Evolutionary conservation across 768 basidiomycete genomes (phyloP), one percentile per base, ranked within the genome.

Genomic region (Cyclocybe aegerita): DNA sequence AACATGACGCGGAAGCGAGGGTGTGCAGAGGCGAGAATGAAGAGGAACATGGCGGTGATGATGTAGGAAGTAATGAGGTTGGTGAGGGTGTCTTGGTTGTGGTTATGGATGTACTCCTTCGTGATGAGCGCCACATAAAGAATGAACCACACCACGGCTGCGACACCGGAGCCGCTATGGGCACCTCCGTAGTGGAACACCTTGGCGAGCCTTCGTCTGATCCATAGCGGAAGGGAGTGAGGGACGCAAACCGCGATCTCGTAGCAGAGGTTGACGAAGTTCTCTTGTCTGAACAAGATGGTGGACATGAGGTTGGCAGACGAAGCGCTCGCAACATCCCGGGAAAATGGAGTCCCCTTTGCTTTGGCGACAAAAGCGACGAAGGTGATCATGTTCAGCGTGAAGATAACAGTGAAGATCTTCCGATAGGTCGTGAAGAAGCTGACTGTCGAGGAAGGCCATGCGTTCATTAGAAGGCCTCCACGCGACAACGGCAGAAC

Each of bases 181-280:
- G 76, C 75, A 56, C 81, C 81, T 31, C 80, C 81, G 51, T 79
- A 79, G 50, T 78, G 76, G 53, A 78, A 82, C 1, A 81, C 77
- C 42, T 77, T 72, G 7, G 79, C 80, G 30, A 72, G 66, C 29
- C 70, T 59, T 9, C 74, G 69, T 10, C 81, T 74, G 46, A 81
- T 60, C 65, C 70, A 73, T 53, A 69, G 55, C 11, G 63, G 79
- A 56, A 55, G 65, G 54, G 64, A 65, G 39, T 67, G 75, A 53
- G 68, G 63, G 54, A 73, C 59, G 54, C 66, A 58, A 61, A 74
- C 52, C 55, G 72, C 75, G 30, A 80, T 69, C 41, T 72, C 72
- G 64, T 77, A 82, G 53, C 73, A 70, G 1, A 75, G 58, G 58
- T 82, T 81, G 54, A 81, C 75, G 38, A 82, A 76, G 52, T 81